Conservation (phyloP, 306 rosid genomes). For the Citrullus amarus region DNA sequence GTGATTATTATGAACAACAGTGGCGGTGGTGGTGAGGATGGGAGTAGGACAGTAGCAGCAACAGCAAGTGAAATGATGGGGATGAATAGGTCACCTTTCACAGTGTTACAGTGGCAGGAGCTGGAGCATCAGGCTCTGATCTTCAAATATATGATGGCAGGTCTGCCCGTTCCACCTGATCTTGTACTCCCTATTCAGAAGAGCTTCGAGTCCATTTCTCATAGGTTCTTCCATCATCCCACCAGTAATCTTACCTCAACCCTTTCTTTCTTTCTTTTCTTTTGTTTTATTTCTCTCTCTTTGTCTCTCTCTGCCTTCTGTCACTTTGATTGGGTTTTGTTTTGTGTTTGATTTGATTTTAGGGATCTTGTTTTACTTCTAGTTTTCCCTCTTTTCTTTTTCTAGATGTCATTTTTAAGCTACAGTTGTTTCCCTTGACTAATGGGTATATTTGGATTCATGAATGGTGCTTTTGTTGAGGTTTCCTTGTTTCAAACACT, state of each 20-base stretch:
- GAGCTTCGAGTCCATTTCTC: conserved; percentile 63
- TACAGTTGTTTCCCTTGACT: background rate
- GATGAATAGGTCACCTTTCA: conserved; percentile 50
- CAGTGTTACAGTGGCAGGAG: conserved; percentile 83
- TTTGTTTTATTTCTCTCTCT: background rate
- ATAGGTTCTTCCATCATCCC: conserved; percentile 47
- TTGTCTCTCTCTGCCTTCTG: background rate
- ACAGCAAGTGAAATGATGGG: conserved; percentile 30
- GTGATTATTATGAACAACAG: conserved; percentile 12
- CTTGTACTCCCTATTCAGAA: conserved; percentile 68
- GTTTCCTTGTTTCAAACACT: background rate
- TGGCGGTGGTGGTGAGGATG: conserved; percentile 13
- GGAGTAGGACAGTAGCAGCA: conserved; percentile 5
- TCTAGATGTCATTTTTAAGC: background rate
- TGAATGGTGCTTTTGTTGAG: background rate
- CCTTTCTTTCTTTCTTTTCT: background rate
- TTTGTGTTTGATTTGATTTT: conserved; percentile 10
- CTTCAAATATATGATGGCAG: conserved; percentile 75
- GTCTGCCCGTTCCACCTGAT: conserved; percentile 72
- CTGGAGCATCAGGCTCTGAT: conserved; percentile 83
- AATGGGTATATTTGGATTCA: background rate
- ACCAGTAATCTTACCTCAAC: conserved; percentile 34
- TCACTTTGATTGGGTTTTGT: background rate
- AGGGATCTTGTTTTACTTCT: background rate
- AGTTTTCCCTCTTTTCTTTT: background rate